Conservation (phyloP, 2,329 filamentous ascomycete genomes). For the Lecanicillium sp. region DNA sequence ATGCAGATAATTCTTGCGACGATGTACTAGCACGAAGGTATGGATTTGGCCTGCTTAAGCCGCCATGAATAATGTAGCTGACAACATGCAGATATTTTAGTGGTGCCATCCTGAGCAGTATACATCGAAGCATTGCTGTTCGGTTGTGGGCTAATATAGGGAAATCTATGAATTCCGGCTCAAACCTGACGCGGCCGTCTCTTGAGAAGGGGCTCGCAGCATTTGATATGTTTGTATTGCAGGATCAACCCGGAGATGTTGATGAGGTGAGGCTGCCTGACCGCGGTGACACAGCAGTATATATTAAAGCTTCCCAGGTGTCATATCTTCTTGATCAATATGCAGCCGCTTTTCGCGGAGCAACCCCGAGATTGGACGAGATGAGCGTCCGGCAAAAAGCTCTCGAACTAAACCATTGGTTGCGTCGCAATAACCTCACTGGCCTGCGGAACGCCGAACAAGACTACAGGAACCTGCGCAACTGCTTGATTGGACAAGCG, state of each 20-base stretch:
- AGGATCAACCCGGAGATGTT: conserved; percentile 64
- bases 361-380: conserved; percentile 44
- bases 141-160: conserved; percentile 54
- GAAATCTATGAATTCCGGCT: conserved; percentile 22
- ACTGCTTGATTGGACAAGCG: conserved; percentile 81
- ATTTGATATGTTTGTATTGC: conserved; percentile 84
- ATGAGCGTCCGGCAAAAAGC: conserved; percentile 62
- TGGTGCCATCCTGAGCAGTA: conserved; percentile 63
- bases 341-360: conserved; percentile 45
- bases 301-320: conserved; percentile 35
- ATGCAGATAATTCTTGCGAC: conserved; percentile 48
- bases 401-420: conserved; percentile 57
- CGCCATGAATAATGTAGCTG: conserved; percentile 20
- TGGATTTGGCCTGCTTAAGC: conserved; percentile 4
- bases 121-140: conserved; percentile 75
- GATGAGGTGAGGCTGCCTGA: conserved; percentile 49
- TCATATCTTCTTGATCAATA: conserved; percentile 57
- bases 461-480: conserved; percentile 72
- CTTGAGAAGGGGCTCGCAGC: conserved; percentile 71
- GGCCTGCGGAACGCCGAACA: conserved; percentile 58
- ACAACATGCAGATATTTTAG: conserved; percentile 58
- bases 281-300: too few relatives aligned
- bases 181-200: conserved; percentile 30
- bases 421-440: conserved; percentile 60
- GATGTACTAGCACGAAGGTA: conserved; percentile 71